These are phyloP conservation scores for Lichtheimia corymbifera DNA, from an alignment of 371 early-diverging fungal species.

Conservation along the genomic window DNA sequence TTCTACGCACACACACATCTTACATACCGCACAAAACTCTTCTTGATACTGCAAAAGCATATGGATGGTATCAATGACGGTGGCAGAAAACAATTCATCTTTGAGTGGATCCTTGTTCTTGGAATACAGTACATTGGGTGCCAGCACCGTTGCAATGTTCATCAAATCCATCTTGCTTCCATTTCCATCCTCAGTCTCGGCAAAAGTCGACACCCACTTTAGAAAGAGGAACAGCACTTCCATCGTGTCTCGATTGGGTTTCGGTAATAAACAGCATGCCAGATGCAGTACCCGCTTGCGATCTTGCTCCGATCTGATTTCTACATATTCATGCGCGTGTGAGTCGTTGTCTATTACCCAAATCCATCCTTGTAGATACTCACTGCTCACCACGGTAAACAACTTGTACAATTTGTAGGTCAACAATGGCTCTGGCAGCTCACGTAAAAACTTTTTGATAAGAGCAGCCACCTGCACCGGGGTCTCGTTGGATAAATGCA, in stretches of 20 bases:
- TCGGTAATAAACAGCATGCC: conserved; percentile 85
- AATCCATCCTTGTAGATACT: conserved; percentile 8
- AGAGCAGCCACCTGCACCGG: conserved; percentile 92
- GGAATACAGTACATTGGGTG: conserved; percentile 90
- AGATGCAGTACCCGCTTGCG: conserved; percentile 75
- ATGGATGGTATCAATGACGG: conserved; percentile 75
- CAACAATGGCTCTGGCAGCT: conserved; percentile 92
- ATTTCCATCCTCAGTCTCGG: conserved; percentile 62
- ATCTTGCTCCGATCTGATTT: conserved; percentile 54
- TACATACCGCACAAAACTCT: conserved; percentile 66
- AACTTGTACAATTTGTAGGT: conserved; percentile 84
- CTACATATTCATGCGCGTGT: conserved; percentile 15
- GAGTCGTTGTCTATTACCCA: too few species aligned
- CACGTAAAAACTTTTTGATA: conserved; percentile 91
- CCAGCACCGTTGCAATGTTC: conserved; percentile 91
- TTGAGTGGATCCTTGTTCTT: conserved; percentile 73
- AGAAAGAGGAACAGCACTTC: conserved; percentile 87
- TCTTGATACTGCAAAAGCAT: conserved; percentile 75
- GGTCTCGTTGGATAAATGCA: conserved; percentile 66
- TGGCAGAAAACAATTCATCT: conserved; percentile 66
- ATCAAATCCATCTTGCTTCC: conserved; percentile 90
- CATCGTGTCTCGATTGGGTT: conserved; percentile 89
- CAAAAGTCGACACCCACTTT: conserved; percentile 78
- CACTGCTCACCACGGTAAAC: conserved; percentile 83
- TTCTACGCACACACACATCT: neutral